Evolutionary conservation across 2,329 filamentous ascomycete species (phyloP).

Genomic region (Colletotrichum paranaense): DNA sequence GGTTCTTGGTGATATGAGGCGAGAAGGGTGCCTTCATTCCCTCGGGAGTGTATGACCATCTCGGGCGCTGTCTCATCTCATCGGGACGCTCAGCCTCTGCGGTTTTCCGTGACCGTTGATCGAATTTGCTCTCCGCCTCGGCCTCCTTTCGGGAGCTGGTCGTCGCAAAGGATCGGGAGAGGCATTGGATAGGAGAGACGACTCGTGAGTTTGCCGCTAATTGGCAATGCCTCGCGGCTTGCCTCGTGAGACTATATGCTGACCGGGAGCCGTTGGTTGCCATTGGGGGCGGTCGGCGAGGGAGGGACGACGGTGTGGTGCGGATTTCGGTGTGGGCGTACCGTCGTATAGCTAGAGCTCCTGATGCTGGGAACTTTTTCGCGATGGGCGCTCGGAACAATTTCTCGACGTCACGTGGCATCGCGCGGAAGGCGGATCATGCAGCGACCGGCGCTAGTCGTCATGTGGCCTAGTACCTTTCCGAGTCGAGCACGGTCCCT

Average conservation of each 20-base stretch:
- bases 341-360: constrained; percentile 28
- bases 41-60: constrained; percentile 78
- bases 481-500: background rate
- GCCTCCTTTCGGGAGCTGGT: background rate
- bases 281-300: constrained; percentile 27
- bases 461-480: background rate
- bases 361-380: constrained; percentile 33
- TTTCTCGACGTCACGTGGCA: constrained; percentile 34
- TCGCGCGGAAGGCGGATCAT: constrained; percentile 28
- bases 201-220: constrained; percentile 4
- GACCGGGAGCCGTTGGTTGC: constrained; percentile 31
- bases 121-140: constrained; percentile 25
- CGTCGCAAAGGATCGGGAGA: constrained; percentile 32
- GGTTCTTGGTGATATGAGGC: constrained; percentile 67
- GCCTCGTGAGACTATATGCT: constrained; percentile 33
- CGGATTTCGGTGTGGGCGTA: background rate
- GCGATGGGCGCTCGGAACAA: constrained; percentile 32
- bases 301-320: background rate
- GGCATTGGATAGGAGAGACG: constrained; percentile 23
- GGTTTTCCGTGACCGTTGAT: constrained; percentile 21
- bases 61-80: constrained; percentile 51
- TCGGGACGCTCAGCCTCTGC: constrained; percentile 26
- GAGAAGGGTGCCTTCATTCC: constrained; percentile 77
- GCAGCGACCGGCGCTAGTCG: constrained; percentile 15
- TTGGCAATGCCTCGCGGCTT: constrained; percentile 35